Conservation (phyloP, 768 basidiomycete species). For the Neoboletus subvelutipes region DNA sequence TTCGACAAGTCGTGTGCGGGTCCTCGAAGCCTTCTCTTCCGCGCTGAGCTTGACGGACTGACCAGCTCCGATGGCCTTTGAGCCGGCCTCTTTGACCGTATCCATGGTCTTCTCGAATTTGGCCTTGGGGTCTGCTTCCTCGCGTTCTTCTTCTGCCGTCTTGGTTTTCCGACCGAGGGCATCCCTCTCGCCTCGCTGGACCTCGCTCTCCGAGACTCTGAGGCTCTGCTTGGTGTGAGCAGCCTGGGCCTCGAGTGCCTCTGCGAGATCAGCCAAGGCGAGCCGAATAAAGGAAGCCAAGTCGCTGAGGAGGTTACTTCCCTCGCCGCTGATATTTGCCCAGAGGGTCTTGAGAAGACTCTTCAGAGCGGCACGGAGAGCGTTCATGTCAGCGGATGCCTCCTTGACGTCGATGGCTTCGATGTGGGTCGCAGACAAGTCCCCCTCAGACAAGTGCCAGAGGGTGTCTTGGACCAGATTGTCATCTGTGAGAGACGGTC, state of each 20-base stretch:
- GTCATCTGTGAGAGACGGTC: constrained; percentile 44
- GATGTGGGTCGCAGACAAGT: constrained; percentile 42
- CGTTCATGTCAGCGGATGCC: constrained; percentile 48
- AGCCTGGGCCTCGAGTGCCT: constrained; percentile 54
- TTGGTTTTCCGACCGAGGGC: constrained; percentile 53
- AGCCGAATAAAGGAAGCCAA: constrained; percentile 65
- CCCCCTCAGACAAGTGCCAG: constrained; percentile 61
- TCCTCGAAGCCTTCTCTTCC: constrained; percentile 46
- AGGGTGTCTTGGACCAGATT: constrained; percentile 63
- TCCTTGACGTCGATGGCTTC: constrained; percentile 42
- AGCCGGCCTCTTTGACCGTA: constrained; percentile 55
- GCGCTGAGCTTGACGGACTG: constrained; percentile 43
- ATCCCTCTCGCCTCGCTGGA: constrained; percentile 61
- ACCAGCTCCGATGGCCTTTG: constrained; percentile 51
- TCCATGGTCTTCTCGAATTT: constrained; percentile 71
- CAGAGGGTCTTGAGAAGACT: constrained; percentile 53
- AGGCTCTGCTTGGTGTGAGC: constrained; percentile 50
- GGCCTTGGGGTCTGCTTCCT: constrained; percentile 46
- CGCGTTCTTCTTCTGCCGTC: constrained; percentile 41
- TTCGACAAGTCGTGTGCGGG: constrained; percentile 43
- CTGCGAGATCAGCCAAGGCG: constrained; percentile 65
- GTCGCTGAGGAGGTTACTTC: constrained; percentile 54
- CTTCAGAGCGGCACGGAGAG: constrained; percentile 49
- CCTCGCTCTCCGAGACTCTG: constrained; percentile 54
- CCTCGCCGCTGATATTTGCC: constrained; percentile 52